Conservation (phyloP, 805 yeast species). For the Debaryomyces maramus region DNA sequence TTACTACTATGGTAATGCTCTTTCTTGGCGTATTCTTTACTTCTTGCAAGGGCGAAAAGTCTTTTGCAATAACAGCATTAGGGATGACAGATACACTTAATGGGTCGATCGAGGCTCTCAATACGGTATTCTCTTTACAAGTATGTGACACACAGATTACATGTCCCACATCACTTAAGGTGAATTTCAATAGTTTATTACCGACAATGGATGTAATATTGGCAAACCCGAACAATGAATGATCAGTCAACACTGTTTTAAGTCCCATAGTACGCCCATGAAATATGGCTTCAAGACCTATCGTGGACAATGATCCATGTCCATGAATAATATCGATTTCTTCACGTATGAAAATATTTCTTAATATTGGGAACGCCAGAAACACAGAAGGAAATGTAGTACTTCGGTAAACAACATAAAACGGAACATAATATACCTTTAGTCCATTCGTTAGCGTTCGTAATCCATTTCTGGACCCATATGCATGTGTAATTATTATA, state of each 20-base stretch:
- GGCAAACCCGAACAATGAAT: conserved; percentile 91
- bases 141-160: conserved; percentile 97
- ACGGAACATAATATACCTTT: conserved; percentile 90
- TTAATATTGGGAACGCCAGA: conserved; percentile 77
- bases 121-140: conserved; percentile 91
- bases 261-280: conserved; percentile 94
- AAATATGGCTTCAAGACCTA: conserved; percentile 88
- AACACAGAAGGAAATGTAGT: conserved; percentile 88
- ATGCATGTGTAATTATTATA: conserved; percentile 83
- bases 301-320: conserved; percentile 84
- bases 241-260: conserved; percentile 91
- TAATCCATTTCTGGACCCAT: conserved; percentile 79
- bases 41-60: conserved; percentile 52
- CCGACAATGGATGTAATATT: conserved; percentile 81
- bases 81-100: conserved; percentile 84
- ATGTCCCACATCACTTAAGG: conserved; percentile 83
- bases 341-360: conserved; percentile 86
- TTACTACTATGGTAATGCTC: conserved; percentile 78
- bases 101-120: conserved; percentile 83
- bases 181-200: conserved; percentile 80
- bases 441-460: conserved; percentile 85
- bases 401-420: conserved; percentile 74
- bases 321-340: conserved; percentile 88
- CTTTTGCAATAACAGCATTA: conserved; percentile 86
- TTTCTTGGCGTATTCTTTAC: conserved; percentile 11